phyloP scores from a whole-genome alignment of 495 filamentous ascomycete genomes.

The Penicillium egyptiacum region DNA sequence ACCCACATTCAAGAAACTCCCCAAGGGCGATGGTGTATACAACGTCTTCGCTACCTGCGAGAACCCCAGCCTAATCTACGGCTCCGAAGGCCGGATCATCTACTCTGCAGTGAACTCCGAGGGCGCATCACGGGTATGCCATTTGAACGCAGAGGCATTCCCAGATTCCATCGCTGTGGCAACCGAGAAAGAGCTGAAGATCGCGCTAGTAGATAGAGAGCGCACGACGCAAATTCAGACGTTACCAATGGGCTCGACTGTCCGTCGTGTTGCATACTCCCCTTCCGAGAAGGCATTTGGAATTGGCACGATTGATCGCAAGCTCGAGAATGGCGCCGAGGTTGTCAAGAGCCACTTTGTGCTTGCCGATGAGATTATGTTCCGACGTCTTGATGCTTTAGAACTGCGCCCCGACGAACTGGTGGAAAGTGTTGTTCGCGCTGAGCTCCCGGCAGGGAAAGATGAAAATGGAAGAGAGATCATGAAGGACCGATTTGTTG shows the following conservation, averaged over 20 bases:
- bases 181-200: slow-evolving; percentile 71
- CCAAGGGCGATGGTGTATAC: slow-evolving; percentile 58
- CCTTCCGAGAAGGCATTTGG: slow-evolving; percentile 76
- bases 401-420: slow-evolving; percentile 66
- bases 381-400: slow-evolving; percentile 52
- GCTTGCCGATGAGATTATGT: slow-evolving; percentile 59
- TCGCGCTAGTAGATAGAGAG: slow-evolving; percentile 79
- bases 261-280: slow-evolving; percentile 85
- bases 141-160: slow-evolving; percentile 79
- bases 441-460: slow-evolving; percentile 65
- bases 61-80: slow-evolving; percentile 89
- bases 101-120: slow-evolving; percentile 97
- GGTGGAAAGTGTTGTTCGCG: slow-evolving; percentile 79
- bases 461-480: slow-evolving; percentile 43
- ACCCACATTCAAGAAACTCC: slow-evolving; percentile 74
- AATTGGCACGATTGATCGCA: slow-evolving; percentile 76
- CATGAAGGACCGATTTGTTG: slow-evolving; percentile 72
- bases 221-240: slow-evolving; percentile 84
- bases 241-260: slow-evolving; percentile 74
- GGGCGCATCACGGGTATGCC: slow-evolving; percentile 73
- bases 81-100: slow-evolving; percentile 79
- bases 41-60: slow-evolving; percentile 94
- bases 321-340: slow-evolving; percentile 56
- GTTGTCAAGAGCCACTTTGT: slow-evolving; percentile 59
- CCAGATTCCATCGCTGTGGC: slow-evolving; percentile 79